Evolutionary conservation across 1,284 basidiomycete genomes (phyloP).

Genomic region (Trichosporon ovoides): DNA sequence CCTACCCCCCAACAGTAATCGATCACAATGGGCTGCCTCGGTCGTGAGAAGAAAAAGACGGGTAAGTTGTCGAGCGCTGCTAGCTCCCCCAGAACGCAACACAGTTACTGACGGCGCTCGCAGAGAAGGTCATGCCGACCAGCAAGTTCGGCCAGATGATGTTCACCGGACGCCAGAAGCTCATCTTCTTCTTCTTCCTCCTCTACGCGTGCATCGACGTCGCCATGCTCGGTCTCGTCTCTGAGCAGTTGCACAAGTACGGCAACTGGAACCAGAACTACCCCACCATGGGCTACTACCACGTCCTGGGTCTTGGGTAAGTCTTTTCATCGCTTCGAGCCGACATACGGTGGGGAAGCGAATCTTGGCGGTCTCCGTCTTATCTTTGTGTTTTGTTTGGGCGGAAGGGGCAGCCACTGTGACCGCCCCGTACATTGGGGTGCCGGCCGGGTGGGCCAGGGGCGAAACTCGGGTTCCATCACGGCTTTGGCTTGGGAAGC

Average conservation of each 20-base stretch:
- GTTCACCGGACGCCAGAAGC: constrained; percentile 24
- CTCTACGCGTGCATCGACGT: constrained; percentile 55
- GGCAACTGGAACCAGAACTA: constrained; percentile 27
- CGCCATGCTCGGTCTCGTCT: constrained; percentile 40
- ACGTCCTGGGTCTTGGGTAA: constrained; percentile 32
- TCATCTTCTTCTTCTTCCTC: constrained; percentile 55
- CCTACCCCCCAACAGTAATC: neutral
- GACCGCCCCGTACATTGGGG: too few relatives aligned
- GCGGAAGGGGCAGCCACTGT: too few relatives aligned
- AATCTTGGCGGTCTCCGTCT: too few relatives aligned
- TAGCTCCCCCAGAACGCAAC: neutral
- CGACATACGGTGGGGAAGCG: too few relatives aligned
- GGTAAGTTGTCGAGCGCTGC: neutral
- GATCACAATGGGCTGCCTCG: constrained; percentile 1
- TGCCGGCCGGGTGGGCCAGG: too few relatives aligned
- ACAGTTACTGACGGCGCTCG: neutral
- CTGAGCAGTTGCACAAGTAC: constrained; percentile 37
- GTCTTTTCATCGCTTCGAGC: too few relatives aligned
- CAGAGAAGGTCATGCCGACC: constrained; percentile 6
- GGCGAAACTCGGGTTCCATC: too few relatives aligned
- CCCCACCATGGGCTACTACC: constrained; percentile 28
- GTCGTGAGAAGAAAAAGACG: neutral
- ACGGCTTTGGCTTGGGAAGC: too few relatives aligned
- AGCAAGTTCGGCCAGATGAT: constrained; percentile 16
- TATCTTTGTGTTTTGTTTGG: too few relatives aligned